phyloP scores from a whole-genome alignment of 768 basidiomycete genomes.

The Tremella fuciformis region DNA sequence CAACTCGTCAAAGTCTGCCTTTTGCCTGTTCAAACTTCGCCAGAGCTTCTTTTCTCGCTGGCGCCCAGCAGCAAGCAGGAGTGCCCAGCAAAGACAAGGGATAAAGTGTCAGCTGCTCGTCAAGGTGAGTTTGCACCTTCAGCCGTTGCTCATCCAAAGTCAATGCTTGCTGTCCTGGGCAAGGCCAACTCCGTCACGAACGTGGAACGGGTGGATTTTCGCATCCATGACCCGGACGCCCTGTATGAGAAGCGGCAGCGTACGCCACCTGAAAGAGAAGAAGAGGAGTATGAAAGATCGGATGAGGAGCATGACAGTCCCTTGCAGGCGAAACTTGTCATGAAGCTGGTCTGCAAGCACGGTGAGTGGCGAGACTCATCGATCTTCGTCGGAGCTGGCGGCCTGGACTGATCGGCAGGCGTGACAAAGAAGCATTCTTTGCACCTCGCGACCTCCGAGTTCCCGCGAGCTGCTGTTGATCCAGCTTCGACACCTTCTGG shows the following conservation, averaged over 20 bases:
- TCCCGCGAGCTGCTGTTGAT: conserved; percentile 46
- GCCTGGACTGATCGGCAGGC: conserved; percentile 30
- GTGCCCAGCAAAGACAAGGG: conserved; percentile 27
- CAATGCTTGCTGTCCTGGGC: conserved; percentile 43
- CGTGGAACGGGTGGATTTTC: conserved; percentile 40
- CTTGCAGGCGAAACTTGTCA: conserved; percentile 32
- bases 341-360: conserved; percentile 50
- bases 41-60: conserved; percentile 43
- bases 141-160: conserved; percentile 24
- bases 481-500: conserved; percentile 40
- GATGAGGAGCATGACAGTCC: conserved; percentile 26
- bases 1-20: conserved; percentile 47
- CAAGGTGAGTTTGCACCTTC: conserved; percentile 33
- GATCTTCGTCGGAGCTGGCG: background rate
- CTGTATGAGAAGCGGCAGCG: background rate
- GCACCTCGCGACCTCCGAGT: conserved; percentile 40
- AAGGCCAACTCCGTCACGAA: conserved; percentile 34
- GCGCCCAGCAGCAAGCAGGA: conserved; percentile 23
- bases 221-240: conserved; percentile 31
- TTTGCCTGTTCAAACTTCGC: conserved; percentile 44
- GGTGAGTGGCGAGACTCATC: conserved; percentile 26
- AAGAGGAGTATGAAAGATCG: conserved; percentile 27
- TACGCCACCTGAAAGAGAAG: conserved; percentile 5
- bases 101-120: conserved; percentile 49
- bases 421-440: conserved; percentile 50